phyloP scores from a whole-genome alignment of 2,329 filamentous ascomycete genomes.

The Trichoderma sp. region DNA sequence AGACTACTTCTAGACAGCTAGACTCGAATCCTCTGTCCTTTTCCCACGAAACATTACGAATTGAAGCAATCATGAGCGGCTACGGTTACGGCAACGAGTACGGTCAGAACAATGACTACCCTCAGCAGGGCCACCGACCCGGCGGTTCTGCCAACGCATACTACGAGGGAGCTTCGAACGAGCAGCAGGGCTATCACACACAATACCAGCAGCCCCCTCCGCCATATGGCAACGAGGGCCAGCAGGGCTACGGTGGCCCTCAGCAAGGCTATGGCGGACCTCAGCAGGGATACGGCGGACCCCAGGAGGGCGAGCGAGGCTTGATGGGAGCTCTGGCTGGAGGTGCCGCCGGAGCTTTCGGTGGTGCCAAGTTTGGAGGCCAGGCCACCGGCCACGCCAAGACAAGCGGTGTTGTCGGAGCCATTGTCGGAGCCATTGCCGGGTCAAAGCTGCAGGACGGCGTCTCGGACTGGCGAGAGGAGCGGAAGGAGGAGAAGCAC shows the following conservation, averaged over 20 bases:
- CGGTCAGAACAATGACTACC: not conserved
- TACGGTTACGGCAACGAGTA: not conserved
- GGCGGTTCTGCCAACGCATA: conserved; percentile 6
- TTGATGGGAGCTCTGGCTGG: conserved; percentile 41
- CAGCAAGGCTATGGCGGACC: not conserved
- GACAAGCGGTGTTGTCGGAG: conserved; percentile 39
- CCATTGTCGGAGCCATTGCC: conserved; percentile 41
- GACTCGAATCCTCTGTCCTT: not conserved
- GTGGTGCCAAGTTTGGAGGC: conserved; percentile 41
- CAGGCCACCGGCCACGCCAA: conserved; percentile 28
- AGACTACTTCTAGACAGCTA: not conserved
- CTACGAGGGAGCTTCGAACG: conserved; percentile 8
- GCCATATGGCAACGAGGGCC: conserved; percentile 1
- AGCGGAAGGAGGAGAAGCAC: conserved; percentile 41
- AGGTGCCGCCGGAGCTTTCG: conserved; percentile 41
- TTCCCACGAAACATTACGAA: not conserved
- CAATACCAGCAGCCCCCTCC: conserved; percentile 14
- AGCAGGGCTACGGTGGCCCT: not conserved
- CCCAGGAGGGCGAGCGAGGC: conserved; percentile 41
- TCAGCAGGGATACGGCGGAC: conserved; percentile 22
- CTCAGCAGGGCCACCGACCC: not conserved
- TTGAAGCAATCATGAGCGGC: conserved; percentile 18
- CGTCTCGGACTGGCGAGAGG: conserved; percentile 40
- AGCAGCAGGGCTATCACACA: conserved; percentile 10
- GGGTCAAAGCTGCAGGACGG: conserved; percentile 44